Evolutionary conservation across 2,329 filamentous ascomycete genomes (phyloP), one percentile per base, ranked within the genome.

Genomic region (Zymoseptoria brevis): DNA sequence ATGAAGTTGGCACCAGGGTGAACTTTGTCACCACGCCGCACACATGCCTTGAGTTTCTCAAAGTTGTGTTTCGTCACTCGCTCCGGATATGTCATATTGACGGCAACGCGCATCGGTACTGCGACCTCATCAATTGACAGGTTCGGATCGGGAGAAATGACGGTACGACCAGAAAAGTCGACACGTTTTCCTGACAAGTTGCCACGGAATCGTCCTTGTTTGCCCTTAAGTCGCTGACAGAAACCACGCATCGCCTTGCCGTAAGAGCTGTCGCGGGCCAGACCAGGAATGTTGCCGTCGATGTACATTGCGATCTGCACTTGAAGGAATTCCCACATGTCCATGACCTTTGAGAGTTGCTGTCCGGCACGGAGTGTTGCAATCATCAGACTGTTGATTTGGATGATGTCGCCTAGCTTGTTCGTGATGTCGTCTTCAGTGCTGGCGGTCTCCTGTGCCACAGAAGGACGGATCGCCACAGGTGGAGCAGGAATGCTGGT

Each of bases 161-260:
- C 94, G 0, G 94, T 99, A 73, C 94, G 86, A 19, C 91, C 94
- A 9, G 94, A 99, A 75, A 97, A 99, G 72, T 99, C 93, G 57
- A 99, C 94, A 82, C 94, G 93, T 76, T 99, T 99, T 72, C 94
- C 94, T 0, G 93, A 97, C 60, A 99, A 75, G 69, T 99, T 99
- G 60, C 95, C 94, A 76, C 94, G 87, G 75, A 99, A 99, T 57
- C 94, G 89, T 57, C 94, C 94, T 71, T 97, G 93, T 71, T 99
- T 99, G 66, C 94, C 94, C 76, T 99, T 99, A 53, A 99, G 76
- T 16, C 94, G 86, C 75, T 97, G 94, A 62, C 93, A 96, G 71
- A 99, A 95, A 19, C 94, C 94, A 67, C 94, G 85, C 68, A 94
- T 95, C 0, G 89, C 84, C 73, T 96, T 96, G 60, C 90, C 89